phyloP scores from a whole-genome alignment of 345 rosid genomes.

The Dovyalis caffra region DNA sequence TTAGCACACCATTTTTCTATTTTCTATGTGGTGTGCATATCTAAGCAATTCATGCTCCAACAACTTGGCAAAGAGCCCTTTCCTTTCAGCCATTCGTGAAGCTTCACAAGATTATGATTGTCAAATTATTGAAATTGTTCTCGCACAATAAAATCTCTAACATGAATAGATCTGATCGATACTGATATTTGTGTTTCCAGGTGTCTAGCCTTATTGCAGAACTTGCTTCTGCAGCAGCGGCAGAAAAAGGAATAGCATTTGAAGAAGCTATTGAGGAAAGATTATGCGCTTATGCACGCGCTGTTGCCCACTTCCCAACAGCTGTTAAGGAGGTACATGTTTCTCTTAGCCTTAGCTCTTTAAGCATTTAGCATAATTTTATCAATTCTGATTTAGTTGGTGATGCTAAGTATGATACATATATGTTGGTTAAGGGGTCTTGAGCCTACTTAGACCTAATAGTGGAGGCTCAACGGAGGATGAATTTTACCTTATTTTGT shows the following conservation, averaged over 20 bases:
- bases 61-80: neutral
- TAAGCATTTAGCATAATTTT: neutral
- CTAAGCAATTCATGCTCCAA: neutral
- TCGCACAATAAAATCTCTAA: neutral
- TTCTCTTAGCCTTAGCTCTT: neutral
- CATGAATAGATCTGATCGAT: neutral
- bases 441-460: neutral
- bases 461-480: no score
- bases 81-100: neutral
- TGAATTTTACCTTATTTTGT: neutral
- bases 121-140: neutral
- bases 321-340: constrained; percentile 81
- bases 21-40: neutral
- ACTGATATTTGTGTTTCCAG: constrained; percentile 34
- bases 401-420: no score
- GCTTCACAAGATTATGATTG: neutral
- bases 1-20: neutral
- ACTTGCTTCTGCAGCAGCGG: constrained; percentile 80
- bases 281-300: constrained; percentile 86
- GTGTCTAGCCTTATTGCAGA: constrained; percentile 72
- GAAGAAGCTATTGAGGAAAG: constrained; percentile 84
- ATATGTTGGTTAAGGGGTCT: no score
- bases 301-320: constrained; percentile 91
- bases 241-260: constrained; percentile 63
- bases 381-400: no score